Evolutionary conservation across 768 basidiomycete genomes (phyloP).

Genomic region (Kwoniella europaea): DNA sequence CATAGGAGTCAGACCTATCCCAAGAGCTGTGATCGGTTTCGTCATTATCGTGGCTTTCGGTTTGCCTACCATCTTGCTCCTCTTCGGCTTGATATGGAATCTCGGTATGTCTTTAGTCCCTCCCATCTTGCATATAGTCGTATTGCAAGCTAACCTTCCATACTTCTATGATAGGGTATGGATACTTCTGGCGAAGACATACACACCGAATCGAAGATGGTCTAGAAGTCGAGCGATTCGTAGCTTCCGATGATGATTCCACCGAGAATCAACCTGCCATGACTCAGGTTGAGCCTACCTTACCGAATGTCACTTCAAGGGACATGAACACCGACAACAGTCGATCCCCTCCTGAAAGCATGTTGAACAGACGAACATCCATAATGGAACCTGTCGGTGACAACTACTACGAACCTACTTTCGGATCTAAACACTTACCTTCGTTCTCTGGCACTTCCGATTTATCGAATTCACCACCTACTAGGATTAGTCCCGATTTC

Average conservation of each 20-base stretch:
- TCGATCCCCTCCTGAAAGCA: not conserved
- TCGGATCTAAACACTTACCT: slow-evolving; percentile 19
- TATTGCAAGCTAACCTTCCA: not conserved
- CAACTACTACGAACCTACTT: slow-evolving; percentile 29
- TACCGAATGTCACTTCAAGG: slow-evolving; percentile 11
- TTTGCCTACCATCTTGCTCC: slow-evolving; percentile 70
- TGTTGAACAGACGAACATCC: slow-evolving; percentile 22
- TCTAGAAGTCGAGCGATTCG: slow-evolving; percentile 47
- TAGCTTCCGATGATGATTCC: slow-evolving; percentile 45
- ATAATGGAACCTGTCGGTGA: slow-evolving; percentile 36
- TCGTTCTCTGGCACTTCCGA: slow-evolving; percentile 7
- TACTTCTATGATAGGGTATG: slow-evolving; percentile 41
- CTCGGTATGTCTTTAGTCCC: slow-evolving; percentile 33
- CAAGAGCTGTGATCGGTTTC: slow-evolving; percentile 78
- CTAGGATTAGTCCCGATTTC: not conserved
- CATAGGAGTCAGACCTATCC: slow-evolving; percentile 72
- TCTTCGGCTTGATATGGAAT: slow-evolving; percentile 70
- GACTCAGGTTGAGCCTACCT: slow-evolving; percentile 32
- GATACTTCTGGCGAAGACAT: slow-evolving; percentile 53
- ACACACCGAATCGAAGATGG: slow-evolving; percentile 56
- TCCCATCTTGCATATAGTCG: not conserved
- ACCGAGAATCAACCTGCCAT: slow-evolving; percentile 41
- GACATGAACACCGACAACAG: slow-evolving; percentile 2
- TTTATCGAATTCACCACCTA: slow-evolving; percentile 4
- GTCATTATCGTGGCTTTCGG: slow-evolving; percentile 74